Base-by-base conservation (phyloP, 331 rosid species). In the Pyracantha coccinea region DNA sequence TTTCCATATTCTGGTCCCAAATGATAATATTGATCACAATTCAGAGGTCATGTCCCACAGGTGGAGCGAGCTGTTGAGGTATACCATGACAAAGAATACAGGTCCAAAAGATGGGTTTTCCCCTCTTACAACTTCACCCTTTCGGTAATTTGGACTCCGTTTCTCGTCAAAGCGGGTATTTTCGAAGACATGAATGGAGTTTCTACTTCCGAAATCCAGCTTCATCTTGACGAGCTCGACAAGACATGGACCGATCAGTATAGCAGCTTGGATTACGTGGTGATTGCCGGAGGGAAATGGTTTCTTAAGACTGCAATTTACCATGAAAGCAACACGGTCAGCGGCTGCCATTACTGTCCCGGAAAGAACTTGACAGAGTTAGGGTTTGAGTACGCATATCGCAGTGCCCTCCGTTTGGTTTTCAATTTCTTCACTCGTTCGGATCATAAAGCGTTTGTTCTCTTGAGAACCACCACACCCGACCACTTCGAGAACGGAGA, bases 401-500 rank as follows among this genome's bases (percentile, higher is more conserved):
- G 87, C 32, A 90, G 79, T 80, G 89, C 86, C 0, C 69, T 94
- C 7, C 53, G 54, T 14, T 68, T 33, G 10, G 84, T 77, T 65
- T 83, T 89, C 7, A 38, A 78, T 70, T 90, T 87, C 89, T 54
- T 88, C 23, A 65, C 64, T 2, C 66, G 32, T 6, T 73, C 87
- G 0, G 79, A 77, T 54, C 92, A 91, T 32, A 88, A 86, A 55
- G 84, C 86, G 0, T 57, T 68, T 10, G 90, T 90, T 41, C 79
- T 93, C 71, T 82, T 91, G 50, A 83, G 98, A 79, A 91, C 98
- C 33, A 86, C 90, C 45, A 87, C 87, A 1, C 98, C 98, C 0
- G 98, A 93, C 45, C 98, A 93, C 83, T 93, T 93, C 68, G 92
- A 93, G 86, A 88, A 91, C 17, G 97, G 96, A 4, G 97, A 89